Percentiles rank a stretch among this genome's conserved stretches.
Conservation (phyloP, 2,329 filamentous ascomycete species). For the Aspergillus fumigatiaffinis region DNA sequence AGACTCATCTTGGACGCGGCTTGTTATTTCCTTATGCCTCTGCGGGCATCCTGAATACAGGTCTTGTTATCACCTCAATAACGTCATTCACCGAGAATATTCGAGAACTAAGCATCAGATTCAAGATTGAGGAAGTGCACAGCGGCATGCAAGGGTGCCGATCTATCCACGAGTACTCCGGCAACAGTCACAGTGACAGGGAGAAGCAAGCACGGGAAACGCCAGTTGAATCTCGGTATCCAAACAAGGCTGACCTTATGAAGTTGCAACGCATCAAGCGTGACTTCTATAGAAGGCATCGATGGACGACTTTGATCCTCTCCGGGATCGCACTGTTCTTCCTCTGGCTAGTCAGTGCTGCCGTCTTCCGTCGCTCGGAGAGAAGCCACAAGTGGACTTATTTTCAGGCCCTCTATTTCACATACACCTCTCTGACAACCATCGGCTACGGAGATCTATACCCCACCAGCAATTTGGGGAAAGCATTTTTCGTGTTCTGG, state of each 20-base stretch:
- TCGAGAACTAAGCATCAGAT: neutral
- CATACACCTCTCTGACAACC: constrained; percentile 50
- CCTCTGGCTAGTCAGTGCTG: constrained; percentile 48
- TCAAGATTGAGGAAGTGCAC: neutral
- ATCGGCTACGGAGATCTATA: constrained; percentile 54
- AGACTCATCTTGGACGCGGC: constrained; percentile 47
- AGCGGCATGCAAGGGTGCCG: neutral
- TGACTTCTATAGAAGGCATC: neutral
- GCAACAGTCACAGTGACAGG: neutral
- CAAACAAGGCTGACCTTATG: neutral
- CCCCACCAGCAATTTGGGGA: constrained; percentile 47
- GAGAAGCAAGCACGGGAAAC: neutral
- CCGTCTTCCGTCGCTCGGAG: constrained; percentile 49
- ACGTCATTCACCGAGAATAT: constrained; percentile 17
- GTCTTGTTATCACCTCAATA: constrained; percentile 54
- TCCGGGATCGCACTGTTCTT: constrained; percentile 37
- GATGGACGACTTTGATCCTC: constrained; percentile 33
- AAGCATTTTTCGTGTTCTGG: constrained; percentile 57
- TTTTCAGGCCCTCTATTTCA: constrained; percentile 51
- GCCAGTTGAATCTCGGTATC: neutral
- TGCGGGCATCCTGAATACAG: constrained; percentile 52
- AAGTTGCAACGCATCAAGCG: neutral
- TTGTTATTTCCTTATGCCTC: constrained; percentile 54
- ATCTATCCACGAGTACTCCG: fast-evolving
- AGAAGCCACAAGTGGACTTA: constrained; percentile 48